Conservation (phyloP, 2,329 filamentous ascomycete species). For the Xylaria sp. region DNA sequence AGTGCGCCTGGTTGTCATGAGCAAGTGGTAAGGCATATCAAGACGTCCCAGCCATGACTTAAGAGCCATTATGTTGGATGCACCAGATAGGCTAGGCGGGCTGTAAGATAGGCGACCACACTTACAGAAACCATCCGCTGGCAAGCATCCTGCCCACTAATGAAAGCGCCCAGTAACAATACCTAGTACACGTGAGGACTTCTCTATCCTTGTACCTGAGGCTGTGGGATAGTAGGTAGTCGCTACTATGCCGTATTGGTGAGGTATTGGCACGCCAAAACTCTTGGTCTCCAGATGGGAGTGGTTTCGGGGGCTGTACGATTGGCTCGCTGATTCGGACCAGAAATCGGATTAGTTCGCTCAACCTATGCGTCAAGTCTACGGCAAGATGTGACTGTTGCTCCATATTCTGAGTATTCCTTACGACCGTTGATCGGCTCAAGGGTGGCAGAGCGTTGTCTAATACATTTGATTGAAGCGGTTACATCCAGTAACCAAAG, state of each 20-base stretch:
- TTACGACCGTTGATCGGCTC: not conserved
- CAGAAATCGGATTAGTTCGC: not conserved
- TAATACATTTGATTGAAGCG: not conserved
- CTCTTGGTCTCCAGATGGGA: not conserved
- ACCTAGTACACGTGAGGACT: not conserved
- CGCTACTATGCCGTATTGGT: not conserved
- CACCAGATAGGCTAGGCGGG: not conserved
- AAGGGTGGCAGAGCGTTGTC: not conserved
- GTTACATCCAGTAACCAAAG: not conserved
- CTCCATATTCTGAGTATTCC: not conserved
- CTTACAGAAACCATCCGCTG: not conserved
- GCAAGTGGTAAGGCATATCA: not conserved
- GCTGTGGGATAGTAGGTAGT: not conserved
- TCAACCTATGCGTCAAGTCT: not conserved
- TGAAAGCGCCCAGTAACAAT: not conserved
- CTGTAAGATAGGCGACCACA: not conserved
- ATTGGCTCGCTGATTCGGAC: not conserved
- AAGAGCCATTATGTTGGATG: not conserved
- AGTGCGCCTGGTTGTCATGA: not conserved
- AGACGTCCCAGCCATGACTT: not conserved
- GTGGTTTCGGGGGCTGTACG: not conserved
- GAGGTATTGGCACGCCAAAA: not conserved
- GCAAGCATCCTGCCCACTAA: not conserved
- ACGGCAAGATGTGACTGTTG: not conserved
- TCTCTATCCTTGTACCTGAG: not conserved